Base-by-base conservation (phyloP, 208 protist species). In the Acanthamoeba castellanii region DNA sequence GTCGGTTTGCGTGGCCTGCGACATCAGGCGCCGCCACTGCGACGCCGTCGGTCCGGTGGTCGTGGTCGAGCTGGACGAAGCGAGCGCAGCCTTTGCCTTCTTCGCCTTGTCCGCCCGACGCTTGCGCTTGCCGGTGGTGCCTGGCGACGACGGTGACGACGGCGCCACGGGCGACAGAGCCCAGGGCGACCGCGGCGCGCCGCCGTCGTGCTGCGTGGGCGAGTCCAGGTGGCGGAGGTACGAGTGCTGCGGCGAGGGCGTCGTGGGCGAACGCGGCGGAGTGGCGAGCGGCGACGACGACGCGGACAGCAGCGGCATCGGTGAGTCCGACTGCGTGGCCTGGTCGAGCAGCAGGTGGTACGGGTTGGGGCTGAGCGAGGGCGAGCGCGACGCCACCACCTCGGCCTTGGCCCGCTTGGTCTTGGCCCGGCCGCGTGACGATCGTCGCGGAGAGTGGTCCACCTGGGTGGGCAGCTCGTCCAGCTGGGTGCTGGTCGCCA, bases 11-110 rank as follows among this genome's bases (percentile, higher is more conserved):
- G 76, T 85, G 6, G 76, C 27, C 47, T 85, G 76, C 76, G 76
- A 85, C 76, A 85, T 85, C 45, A 85, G 76, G 18, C 76, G 45
- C 14, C 47, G 76, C 76, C 76, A 25, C 30, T 82, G 74, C 74
- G 27, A 27, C 30, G 27, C 9, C 9, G 68, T 25, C 32, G 30
- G 34, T 1, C 14, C 27, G 9, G 14, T 45, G 2, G 27, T 45
- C 8, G 32, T 76, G 68, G 32, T 45, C 27, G 34, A 42, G 68
- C 68, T 34, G 13, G 32, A 76, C 32, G 68, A 76, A n/a, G 34
- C 32, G 3, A 76, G 8, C 16, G 61, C 13, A 30, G 13, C 61
- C 61, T 22, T 30, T 1, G 13, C 61, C 22, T 30, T 66, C 18
- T 4, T 66, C 4, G 61, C 13, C 61, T 9, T 68, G 61, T 30